A percentile compares a stretch with the other conserved stretches of the same genome.
Evolutionary conservation across 805 yeast genomes (phyloP).

Genomic region (Saturnispora besseyi): DNA sequence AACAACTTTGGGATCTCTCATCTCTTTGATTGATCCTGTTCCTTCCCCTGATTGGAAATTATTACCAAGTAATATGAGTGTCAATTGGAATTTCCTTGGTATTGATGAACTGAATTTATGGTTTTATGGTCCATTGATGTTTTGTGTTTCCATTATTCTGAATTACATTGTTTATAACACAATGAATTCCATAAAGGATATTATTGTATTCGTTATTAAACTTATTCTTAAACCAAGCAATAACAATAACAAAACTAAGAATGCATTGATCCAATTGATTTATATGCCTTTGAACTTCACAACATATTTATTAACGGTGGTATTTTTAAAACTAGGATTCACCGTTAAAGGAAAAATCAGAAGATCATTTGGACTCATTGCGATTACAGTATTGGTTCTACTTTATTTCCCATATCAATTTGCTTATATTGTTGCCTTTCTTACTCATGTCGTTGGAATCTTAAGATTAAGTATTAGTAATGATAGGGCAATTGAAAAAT

Average conservation of each 20-base stretch:
- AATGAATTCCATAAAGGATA: slow-evolving; percentile 15
- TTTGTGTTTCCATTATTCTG: slow-evolving; percentile 35
- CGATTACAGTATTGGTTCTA: slow-evolving; percentile 13
- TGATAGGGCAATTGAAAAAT: slow-evolving; percentile 1
- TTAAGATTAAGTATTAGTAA: slow-evolving; percentile 32
- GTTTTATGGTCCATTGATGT: slow-evolving; percentile 52
- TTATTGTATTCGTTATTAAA: neutral
- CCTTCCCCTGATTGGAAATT: slow-evolving; percentile 31
- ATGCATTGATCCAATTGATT: neutral
- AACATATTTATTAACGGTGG: neutral
- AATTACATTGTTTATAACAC: slow-evolving; percentile 30
- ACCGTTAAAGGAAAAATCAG: slow-evolving; percentile 3
- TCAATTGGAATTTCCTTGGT: slow-evolving; percentile 62
- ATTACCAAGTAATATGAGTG: slow-evolving; percentile 14
- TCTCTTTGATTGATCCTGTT: slow-evolving; percentile 41
- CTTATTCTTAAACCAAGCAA: neutral
- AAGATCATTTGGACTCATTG: slow-evolving; percentile 11
- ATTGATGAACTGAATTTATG: slow-evolving; percentile 46
- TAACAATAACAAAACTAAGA: neutral
- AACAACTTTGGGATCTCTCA: slow-evolving; percentile 34
- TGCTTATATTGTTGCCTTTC: slow-evolving; percentile 52
- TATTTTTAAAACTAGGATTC: slow-evolving; percentile 5
- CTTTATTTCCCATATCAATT: slow-evolving; percentile 74
- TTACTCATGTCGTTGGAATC: slow-evolving; percentile 43
- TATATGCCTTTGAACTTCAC: slow-evolving; percentile 4